A percentile compares a stretch with the other conserved stretches of the same genome.
Conservation (phyloP, 2,329 filamentous ascomycete genomes). For the Emericellopsis atlantica region DNA sequence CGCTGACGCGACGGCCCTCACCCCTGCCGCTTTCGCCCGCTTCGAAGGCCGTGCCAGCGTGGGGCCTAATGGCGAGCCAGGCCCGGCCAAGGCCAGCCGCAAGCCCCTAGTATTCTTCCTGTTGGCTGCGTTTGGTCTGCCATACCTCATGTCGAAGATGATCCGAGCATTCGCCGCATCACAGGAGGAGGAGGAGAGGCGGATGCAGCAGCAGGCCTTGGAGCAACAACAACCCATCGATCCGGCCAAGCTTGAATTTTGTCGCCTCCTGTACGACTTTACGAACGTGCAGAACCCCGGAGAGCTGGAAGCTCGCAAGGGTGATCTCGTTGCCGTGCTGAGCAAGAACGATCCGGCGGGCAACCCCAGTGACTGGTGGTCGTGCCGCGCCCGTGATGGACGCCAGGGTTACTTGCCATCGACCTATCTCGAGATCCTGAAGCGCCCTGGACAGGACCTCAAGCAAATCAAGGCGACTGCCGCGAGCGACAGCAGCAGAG, state of each 20-base stretch:
- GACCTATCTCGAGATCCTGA: conserved; percentile 73
- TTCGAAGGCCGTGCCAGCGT: conserved; percentile 61
- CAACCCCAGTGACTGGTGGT: conserved; percentile 93
- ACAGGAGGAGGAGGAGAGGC: conserved; percentile 69
- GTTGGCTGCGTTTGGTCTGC: conserved; percentile 84
- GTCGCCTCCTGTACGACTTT: conserved; percentile 89
- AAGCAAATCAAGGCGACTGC: conserved; percentile 39
- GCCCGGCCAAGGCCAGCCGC: conserved; percentile 64
- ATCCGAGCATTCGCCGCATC: conserved; percentile 74
- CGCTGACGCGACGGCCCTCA: conserved; percentile 75
- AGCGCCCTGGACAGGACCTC: conserved; percentile 35
- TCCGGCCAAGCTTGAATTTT: conserved; percentile 89
- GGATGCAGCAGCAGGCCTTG: conserved; percentile 36
- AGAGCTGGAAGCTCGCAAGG: conserved; percentile 86
- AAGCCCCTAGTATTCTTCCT: conserved; percentile 97
- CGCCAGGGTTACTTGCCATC: conserved; percentile 84
- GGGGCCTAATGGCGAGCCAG: conserved; percentile 48
- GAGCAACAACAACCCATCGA: conserved; percentile 52
- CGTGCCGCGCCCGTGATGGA: conserved; percentile 80
- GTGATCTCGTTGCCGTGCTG: conserved; percentile 87
- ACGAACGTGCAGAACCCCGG: conserved; percentile 31
- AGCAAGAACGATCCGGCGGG: conserved; percentile 87
- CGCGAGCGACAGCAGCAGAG: conserved; percentile 31
- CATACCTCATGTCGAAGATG: conserved; percentile 93
- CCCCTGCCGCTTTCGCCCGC: conserved; percentile 77